These are phyloP conservation scores for Termitomyces sp. DNA, from an alignment of 768 basidiomycete species.

Conservation along the genomic window DNA sequence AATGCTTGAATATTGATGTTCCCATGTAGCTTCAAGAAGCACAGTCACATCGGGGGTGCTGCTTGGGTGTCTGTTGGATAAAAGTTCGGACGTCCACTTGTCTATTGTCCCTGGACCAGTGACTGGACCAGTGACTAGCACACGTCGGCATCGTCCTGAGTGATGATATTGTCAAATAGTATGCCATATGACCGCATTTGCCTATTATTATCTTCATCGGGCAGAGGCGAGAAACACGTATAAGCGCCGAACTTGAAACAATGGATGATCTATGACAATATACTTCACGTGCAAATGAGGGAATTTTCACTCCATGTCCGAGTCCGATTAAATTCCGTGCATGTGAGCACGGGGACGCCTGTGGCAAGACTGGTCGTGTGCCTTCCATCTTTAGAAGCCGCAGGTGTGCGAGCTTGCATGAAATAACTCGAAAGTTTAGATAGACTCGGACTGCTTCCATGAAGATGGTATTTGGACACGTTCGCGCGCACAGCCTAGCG, in stretches of 20 bases:
- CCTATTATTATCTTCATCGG: no score
- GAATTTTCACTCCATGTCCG: not conserved
- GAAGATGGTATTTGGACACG: not conserved
- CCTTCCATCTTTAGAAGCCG: not conserved
- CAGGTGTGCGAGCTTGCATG: not conserved
- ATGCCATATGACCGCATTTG: not conserved
- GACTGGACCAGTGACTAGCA: no score
- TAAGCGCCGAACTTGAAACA: not conserved
- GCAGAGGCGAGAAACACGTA: no score
- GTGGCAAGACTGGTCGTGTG: not conserved
- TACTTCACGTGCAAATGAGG: not conserved
- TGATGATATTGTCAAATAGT: not conserved
- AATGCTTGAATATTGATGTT: no score
- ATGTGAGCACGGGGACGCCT: no score
- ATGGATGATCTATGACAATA: not conserved
- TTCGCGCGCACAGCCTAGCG: conserved; percentile 3
- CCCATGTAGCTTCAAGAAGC: not conserved
- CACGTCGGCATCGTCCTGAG: not conserved
- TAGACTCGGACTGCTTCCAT: not conserved
- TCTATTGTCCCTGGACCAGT: not conserved
- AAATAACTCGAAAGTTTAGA: not conserved
- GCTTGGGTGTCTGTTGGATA: not conserved
- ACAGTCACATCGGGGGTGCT: not conserved
- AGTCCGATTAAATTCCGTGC: not conserved
- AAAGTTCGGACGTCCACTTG: no score